Base-by-base conservation (phyloP, 2,329 filamentous ascomycete genomes). In the Leptographium flavum region DNA sequence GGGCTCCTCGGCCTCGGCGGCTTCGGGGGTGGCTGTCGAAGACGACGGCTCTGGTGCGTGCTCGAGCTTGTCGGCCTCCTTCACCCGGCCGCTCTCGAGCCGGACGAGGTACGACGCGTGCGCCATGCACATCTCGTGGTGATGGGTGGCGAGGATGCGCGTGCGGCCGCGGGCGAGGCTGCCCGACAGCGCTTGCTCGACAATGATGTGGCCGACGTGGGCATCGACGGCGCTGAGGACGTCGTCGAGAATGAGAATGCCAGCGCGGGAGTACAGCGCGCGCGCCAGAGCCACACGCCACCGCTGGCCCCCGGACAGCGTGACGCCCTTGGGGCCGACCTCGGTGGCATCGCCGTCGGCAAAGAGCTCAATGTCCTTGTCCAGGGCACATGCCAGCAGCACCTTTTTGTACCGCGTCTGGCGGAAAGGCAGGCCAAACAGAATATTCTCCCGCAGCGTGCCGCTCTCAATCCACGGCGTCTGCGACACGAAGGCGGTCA, bases 71-170 rank as follows among this genome's bases (percentile, higher is more conserved):
- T 58, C 54, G 3, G 53, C 53, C 2, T 47, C 50, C 21, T 55
- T 47, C 3, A 61, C 50, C 5, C 51, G 43, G 15, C 59, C 59
- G 14, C 52, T 55, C 25, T 54, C 52, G 10, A 62, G 56, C 11
- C 51, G 49, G 11, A 62, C 55, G 13, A 59, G 45, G 19, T 56
- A 60, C 19, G 55, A 56, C 1, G 59, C 58, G 23, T 54, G 49
- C 0, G 56, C 54, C 19, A 57, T 43, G 31, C 59, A 59, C 46
- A 61, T 52, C 39, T 62, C 60, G 1, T 55, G 52, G 35, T 63
- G 60, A 55, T 79, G 74, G 0, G 79, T 79, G 39, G 81, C 78
- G 5, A 79, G 65, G 38, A 83, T 76, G 0, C 76, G 78, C 0
- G 79, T 82, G 28, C 77, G 65, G 19, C 70, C 68, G 10, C 45